Base-by-base conservation (phyloP, 768 basidiomycete species). In the Lentinula aciculospora region DNA sequence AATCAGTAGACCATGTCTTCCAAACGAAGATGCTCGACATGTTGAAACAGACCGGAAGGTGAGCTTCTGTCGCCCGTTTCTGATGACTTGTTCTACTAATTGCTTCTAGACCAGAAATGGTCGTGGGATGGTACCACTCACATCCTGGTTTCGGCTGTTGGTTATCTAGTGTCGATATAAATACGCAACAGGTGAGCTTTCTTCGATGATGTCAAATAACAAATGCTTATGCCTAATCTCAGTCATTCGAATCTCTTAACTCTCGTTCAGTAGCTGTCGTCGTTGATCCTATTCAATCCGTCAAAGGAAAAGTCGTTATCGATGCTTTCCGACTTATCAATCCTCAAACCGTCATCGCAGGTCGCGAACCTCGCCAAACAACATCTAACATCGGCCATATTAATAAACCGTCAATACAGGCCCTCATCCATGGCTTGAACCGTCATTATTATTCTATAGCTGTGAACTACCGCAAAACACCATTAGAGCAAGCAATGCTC, bases 131-230 rank as follows among this genome's bases (percentile, higher is more conserved):
- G 97, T 99, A 99, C 68, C 97, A 99, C 73, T 98, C 97, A 37
- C 97, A 99, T 78, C 97, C 97, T 56, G 97, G 97, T 36, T 99
- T 98, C 72, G 97, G 97, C 4, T 99, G 97, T 71, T 99, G 97
- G 97, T 77, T 99, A 39, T 98, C 95, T 46, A 94, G 93, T 65
- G 96, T 98, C 21, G 97, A 99, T 74, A 94, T 98, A 68, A 97
- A 98, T 73, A 99, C 97, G 3, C 97, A 99, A 67, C 97, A 98
- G 78, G 95, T 89, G 75, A 67, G 34, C 45, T 23, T 4, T 21
- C 21, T 39, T 17, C 23, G 44, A 49, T 27, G 57, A 36, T 61
- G 44, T 62, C 69, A 57, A 69, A 60, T 10, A 40, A 48, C 34
- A 23, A 49, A 28, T 56, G 47, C 42, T 55, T 36, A 27, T 54